Percentiles rank a stretch among this genome's conserved stretches.
Conservation (phyloP, 2,329 filamentous ascomycete species). For the Penicillium concentricum region DNA sequence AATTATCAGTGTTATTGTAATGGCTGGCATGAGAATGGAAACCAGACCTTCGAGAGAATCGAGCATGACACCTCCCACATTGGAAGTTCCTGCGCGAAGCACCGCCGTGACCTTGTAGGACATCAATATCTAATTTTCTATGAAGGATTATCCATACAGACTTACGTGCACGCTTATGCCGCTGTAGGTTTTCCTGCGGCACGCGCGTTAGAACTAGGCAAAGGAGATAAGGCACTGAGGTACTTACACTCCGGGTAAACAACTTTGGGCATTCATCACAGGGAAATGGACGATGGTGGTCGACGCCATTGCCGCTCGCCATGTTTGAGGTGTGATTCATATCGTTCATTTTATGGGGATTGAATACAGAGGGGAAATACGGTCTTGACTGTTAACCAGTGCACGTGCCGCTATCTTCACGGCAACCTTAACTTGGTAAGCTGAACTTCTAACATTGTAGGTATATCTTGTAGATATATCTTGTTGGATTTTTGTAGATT, state of each 20-base stretch:
- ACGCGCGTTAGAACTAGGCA: neutral
- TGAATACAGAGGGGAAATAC: neutral
- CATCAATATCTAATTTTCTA: neutral
- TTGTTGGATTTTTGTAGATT: too few relatives aligned
- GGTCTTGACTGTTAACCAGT: neutral
- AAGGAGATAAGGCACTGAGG: neutral
- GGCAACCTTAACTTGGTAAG: too few relatives aligned
- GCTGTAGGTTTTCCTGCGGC: constrained; percentile 13
- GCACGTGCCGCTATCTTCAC: neutral
- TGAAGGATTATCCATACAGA: neutral
- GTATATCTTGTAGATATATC: too few relatives aligned
- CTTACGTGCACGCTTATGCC: constrained; percentile 15
- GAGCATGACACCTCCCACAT: constrained; percentile 8
- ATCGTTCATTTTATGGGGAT: neutral
- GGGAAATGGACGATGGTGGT: constrained; percentile 6
- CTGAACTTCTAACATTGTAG: too few relatives aligned
- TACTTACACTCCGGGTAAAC: constrained; percentile 14
- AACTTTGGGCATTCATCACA: constrained; percentile 12
- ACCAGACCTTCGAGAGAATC: constrained; percentile 11
- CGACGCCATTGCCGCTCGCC: neutral
- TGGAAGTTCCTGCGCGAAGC: constrained; percentile 1
- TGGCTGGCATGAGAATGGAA: neutral
- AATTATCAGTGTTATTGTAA: neutral
- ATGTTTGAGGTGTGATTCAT: neutral
- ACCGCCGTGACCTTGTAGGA: constrained; percentile 8